phyloP scores from a whole-genome alignment of 768 basidiomycete genomes.

The Phaffia australis region DNA sequence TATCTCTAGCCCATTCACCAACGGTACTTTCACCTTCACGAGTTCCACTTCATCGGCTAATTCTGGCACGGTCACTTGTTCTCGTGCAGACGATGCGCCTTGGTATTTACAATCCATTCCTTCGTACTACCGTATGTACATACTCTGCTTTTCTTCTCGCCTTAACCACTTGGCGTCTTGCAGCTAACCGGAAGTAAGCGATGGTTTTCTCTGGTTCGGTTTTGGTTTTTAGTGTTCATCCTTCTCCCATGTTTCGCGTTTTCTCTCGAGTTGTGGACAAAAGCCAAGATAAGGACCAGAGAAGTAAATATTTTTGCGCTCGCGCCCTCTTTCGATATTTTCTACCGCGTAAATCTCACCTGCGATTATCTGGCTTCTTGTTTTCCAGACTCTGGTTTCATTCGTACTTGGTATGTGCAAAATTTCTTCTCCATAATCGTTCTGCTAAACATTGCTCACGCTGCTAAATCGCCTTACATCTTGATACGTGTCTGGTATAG shows the following conservation, averaged over 20 bases:
- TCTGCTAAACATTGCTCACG: no score
- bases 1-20: constrained; percentile 12
- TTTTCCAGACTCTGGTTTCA: neutral
- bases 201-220: neutral
- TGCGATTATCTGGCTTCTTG: neutral
- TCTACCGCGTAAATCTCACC: neutral
- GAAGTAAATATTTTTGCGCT: neutral
- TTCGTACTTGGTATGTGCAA: neutral
- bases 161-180: neutral
- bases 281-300: constrained; percentile 12
- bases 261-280: constrained; percentile 20
- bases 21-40: constrained; percentile 21
- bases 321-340: neutral
- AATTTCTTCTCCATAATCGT: neutral
- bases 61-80: constrained; percentile 9
- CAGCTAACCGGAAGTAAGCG: neutral
- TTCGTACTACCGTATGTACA: neutral
- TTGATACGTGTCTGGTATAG: neutral
- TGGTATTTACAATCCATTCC: constrained; percentile 3
- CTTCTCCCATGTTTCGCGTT: constrained; percentile 16
- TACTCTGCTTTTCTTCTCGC: neutral
- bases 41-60: neutral
- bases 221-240: constrained; percentile 11
- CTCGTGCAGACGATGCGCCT: neutral
- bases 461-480: neutral